Evolutionary conservation across 768 basidiomycete species (phyloP).

Genomic region (Cyclocybe aegerita): DNA sequence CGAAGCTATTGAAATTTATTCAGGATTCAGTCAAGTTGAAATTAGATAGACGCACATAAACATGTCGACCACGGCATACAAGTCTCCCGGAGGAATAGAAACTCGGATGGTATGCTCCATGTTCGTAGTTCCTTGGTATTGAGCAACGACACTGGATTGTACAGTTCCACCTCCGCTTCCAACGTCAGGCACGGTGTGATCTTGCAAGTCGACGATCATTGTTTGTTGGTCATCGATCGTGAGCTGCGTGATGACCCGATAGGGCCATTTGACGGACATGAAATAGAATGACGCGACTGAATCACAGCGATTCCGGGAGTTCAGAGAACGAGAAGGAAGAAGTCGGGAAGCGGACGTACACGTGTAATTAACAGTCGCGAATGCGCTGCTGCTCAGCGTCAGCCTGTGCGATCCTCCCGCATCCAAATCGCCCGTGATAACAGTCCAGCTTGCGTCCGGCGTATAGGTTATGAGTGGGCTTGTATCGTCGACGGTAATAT

Average conservation of each 20-base stretch:
- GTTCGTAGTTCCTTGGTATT: background rate
- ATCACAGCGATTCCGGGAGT: background rate
- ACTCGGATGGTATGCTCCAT: conserved; percentile 9
- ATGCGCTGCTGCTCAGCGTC: conserved; percentile 16
- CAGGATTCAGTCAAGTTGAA: too few relatives aligned
- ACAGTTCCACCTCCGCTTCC: background rate
- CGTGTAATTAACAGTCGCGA: conserved; percentile 30
- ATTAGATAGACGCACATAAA: conserved; percentile 6
- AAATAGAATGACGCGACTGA: conserved; percentile 38
- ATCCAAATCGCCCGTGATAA: conserved; percentile 23
- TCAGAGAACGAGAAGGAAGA: background rate
- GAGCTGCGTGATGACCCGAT: conserved; percentile 28
- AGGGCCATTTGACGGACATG: conserved; percentile 39
- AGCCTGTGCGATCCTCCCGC: conserved; percentile 16
- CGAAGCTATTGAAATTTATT: too few relatives aligned
- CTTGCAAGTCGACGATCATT: conserved; percentile 24
- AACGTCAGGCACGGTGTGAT: conserved; percentile 2
- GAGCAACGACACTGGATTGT: conserved; percentile 1
- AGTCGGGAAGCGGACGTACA: conserved; percentile 21
- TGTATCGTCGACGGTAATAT: conserved; percentile 23
- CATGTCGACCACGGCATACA: conserved; percentile 7
- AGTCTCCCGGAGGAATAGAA: background rate
- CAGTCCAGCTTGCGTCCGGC: conserved; percentile 17
- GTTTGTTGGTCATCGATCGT: conserved; percentile 24
- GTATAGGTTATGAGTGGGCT: conserved; percentile 20